phyloP scores from a whole-genome alignment of 2,329 filamentous ascomycete genomes.

The Orbilia javanica region DNA sequence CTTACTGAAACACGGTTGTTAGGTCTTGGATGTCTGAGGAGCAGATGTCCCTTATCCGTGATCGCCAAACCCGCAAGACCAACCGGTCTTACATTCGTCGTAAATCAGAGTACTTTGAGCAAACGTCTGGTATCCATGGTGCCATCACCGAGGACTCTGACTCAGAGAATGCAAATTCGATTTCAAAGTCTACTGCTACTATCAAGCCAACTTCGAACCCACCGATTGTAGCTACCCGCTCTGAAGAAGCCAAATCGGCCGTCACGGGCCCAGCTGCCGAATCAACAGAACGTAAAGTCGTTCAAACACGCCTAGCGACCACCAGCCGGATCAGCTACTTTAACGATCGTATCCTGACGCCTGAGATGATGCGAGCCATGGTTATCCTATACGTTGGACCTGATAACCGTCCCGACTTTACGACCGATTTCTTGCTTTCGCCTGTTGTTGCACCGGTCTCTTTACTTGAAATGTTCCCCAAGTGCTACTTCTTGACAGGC shows the following conservation, averaged over 20 bases:
- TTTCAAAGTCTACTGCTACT: conserved; percentile 74
- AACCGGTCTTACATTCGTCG: conserved; percentile 82
- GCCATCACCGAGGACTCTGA: conserved; percentile 71
- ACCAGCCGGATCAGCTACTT: conserved; percentile 99
- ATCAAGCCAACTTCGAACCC: conserved; percentile 49
- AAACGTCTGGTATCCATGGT: conserved; percentile 83
- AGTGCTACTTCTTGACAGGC: conserved; percentile 92
- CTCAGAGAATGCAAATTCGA: conserved; percentile 63
- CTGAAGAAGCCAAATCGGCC: conserved; percentile 54
- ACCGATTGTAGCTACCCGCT: conserved; percentile 6
- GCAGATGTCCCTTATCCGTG: conserved; percentile 93
- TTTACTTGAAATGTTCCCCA: conserved; percentile 87
- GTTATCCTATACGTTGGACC: conserved; percentile 97
- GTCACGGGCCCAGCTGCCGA: conserved; percentile 60
- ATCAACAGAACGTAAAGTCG: conserved; percentile 47
- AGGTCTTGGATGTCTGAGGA: conserved; percentile 97
- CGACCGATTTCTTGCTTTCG: conserved; percentile 88
- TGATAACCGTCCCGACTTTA: conserved; percentile 91
- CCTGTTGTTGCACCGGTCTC: conserved; percentile 89
- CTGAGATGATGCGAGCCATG: conserved; percentile 99
- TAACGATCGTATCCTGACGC: conserved; percentile 91
- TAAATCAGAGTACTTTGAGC: conserved; percentile 82
- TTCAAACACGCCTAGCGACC: conserved; percentile 89
- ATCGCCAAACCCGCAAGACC: conserved; percentile 80
- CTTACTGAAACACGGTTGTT: background rate